These are phyloP conservation scores for Antarctomyces pellizariae DNA, from an alignment of 495 filamentous ascomycete genomes.

Conservation along the genomic window DNA sequence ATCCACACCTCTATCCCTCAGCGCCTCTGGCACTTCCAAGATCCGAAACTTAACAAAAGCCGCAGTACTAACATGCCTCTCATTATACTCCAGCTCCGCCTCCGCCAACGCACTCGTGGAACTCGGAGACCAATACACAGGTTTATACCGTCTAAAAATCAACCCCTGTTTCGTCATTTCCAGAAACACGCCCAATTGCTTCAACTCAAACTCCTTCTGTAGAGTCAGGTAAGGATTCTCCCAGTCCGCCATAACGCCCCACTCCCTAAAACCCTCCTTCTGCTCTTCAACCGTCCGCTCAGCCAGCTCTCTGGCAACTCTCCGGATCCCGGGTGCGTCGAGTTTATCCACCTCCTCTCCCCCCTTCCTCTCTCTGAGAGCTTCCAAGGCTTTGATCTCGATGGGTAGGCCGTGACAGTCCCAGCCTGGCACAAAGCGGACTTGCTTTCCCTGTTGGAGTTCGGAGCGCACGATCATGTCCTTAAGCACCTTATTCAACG, in stretches of 20 bases:
- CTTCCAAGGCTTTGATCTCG: slow-evolving; percentile 81
- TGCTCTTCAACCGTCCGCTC: slow-evolving; percentile 50
- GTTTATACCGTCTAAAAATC: slow-evolving; percentile 72
- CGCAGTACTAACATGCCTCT: slow-evolving; percentile 55
- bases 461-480: slow-evolving; percentile 72
- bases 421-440: slow-evolving; percentile 89
- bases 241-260: slow-evolving; percentile 91
- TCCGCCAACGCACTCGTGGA: slow-evolving; percentile 82
- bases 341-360: slow-evolving; percentile 17
- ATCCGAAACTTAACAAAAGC: slow-evolving; percentile 69
- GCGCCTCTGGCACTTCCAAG: slow-evolving; percentile 20
- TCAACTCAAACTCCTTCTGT: slow-evolving; percentile 68
- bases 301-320: slow-evolving; percentile 53
- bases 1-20: slow-evolving; percentile 16
- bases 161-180: slow-evolving; percentile 66
- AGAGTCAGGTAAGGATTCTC: slow-evolving; percentile 78
- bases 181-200: slow-evolving; percentile 65
- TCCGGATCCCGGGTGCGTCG: slow-evolving; percentile 30
- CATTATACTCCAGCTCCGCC: slow-evolving; percentile 86
- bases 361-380: slow-evolving; percentile 12
- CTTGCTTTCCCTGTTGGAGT: slow-evolving; percentile 39
- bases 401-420: slow-evolving; percentile 97
- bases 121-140: slow-evolving; percentile 91
- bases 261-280: slow-evolving; percentile 59
- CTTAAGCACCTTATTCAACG: slow-evolving; percentile 92